A percentile compares a stretch with the other conserved stretches of the same genome.
Conservation (phyloP, 225 moss, liverwort and hornwort genomes). For the Sphagnum contortum region DNA sequence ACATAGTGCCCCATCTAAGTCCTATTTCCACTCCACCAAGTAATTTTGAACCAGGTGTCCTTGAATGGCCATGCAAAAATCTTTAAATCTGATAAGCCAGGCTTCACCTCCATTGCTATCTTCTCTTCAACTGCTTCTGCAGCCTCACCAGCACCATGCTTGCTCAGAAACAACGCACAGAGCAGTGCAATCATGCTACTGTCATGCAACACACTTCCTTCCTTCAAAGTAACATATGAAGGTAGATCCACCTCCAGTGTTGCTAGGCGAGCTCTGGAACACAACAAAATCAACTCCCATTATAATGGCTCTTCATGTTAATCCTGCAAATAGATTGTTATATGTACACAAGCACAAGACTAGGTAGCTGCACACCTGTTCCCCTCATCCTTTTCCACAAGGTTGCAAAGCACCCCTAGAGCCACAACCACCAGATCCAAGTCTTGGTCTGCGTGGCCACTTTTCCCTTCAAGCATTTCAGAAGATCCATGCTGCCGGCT, state of each 20-base stretch:
- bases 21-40: no score
- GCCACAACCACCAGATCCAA: conserved; percentile 87
- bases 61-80: no score
- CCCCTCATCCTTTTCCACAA: conserved; percentile 83
- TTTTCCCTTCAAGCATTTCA: conserved; percentile 37
- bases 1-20: no score
- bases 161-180: conserved; percentile 82
- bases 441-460: conserved; percentile 68
- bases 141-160: conserved; percentile 97
- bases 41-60: no score
- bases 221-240: conserved; percentile 52
- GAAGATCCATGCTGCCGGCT: conserved; percentile 1
- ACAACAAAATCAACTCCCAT: no score
- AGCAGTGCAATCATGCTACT: conserved; percentile 90
- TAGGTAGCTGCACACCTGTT: conserved; percentile 55
- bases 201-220: conserved; percentile 60
- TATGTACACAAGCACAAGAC: no score
- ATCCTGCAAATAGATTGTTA: no score
- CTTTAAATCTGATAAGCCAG: no score
- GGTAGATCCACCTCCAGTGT: conserved; percentile 73
- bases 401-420: conserved; percentile 88
- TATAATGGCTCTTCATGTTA: no score
- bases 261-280: conserved; percentile 74
- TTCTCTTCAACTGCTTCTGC: conserved; percentile 80
- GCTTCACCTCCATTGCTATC: conserved; percentile 62